Evolutionary conservation across 495 filamentous ascomycete genomes (phyloP).

Genomic region (Wilcoxina mikolae): DNA sequence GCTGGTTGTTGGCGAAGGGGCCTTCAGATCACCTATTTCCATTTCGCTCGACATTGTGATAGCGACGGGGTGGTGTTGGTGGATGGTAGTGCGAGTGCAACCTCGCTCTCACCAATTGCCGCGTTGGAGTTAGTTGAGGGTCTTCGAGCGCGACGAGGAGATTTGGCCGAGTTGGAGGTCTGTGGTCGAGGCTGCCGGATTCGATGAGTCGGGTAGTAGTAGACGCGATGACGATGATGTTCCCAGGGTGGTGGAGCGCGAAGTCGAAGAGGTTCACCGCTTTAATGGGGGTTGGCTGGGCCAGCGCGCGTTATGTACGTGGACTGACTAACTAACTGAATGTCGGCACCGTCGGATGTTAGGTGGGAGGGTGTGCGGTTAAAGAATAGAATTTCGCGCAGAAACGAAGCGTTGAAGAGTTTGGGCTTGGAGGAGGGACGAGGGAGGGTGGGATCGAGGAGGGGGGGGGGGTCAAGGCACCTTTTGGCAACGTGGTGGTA

Average conservation of each 20-base stretch:
- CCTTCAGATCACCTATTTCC: background rate
- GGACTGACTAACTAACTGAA: too few relatives aligned
- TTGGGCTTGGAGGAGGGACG: background rate
- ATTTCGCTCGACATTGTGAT: background rate
- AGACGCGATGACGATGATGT: too few relatives aligned
- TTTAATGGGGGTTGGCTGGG: too few relatives aligned
- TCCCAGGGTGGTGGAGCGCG: too few relatives aligned
- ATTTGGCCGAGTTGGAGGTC: background rate
- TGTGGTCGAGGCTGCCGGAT: background rate
- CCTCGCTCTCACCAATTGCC: background rate
- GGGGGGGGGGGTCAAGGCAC: too few relatives aligned
- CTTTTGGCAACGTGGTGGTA: too few relatives aligned
- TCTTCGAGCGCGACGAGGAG: too few relatives aligned
- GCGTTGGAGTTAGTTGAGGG: too few relatives aligned
- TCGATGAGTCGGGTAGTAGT: too few relatives aligned
- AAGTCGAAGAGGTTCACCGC: too few relatives aligned
- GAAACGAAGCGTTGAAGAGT: background rate
- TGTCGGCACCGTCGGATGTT: background rate
- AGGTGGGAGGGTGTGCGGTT: background rate
- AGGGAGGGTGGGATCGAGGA: too few relatives aligned
- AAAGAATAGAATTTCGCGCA: background rate
- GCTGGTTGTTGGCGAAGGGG: constrained; percentile 9
- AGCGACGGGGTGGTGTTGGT: background rate
- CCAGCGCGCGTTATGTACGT: too few relatives aligned
- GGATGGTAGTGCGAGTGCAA: background rate